Evolutionary conservation across 2,329 filamentous ascomycete genomes (phyloP).

Genomic region (Sporothrix inflata): DNA sequence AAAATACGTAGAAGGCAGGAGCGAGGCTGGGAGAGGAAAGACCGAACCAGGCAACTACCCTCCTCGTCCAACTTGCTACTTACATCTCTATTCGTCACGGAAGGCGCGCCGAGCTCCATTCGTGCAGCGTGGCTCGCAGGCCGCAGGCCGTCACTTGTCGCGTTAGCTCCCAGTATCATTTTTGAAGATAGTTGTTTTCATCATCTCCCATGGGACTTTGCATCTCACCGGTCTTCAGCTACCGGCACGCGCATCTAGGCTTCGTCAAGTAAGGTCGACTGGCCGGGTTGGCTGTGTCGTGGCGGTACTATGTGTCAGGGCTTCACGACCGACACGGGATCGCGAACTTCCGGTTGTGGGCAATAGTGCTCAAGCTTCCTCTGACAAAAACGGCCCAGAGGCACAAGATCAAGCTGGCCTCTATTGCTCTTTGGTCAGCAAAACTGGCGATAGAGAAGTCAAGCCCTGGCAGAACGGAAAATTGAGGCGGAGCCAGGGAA

Average conservation of each 20-base stretch:
- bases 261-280: neutral
- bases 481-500: conserved; percentile 14
- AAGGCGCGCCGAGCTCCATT: conserved; percentile 20
- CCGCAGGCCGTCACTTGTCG: neutral
- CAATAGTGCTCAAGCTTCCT: neutral
- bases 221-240: neutral
- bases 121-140: neutral
- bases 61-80: conserved; percentile 9
- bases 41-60: neutral
- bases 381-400: neutral
- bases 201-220: neutral
- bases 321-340: neutral
- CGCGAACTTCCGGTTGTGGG: neutral
- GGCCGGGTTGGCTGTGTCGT: neutral
- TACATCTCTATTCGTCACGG: conserved; percentile 12
- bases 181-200: neutral
- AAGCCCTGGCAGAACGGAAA: neutral
- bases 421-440: neutral
- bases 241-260: neutral
- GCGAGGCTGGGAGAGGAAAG: neutral
- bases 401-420: neutral
- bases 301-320: neutral
- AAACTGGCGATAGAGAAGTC: neutral
- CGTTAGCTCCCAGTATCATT: neutral
- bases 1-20: neutral